Conservation (phyloP, 352 stramenopile species). For the Globisporangium irregulare region DNA sequence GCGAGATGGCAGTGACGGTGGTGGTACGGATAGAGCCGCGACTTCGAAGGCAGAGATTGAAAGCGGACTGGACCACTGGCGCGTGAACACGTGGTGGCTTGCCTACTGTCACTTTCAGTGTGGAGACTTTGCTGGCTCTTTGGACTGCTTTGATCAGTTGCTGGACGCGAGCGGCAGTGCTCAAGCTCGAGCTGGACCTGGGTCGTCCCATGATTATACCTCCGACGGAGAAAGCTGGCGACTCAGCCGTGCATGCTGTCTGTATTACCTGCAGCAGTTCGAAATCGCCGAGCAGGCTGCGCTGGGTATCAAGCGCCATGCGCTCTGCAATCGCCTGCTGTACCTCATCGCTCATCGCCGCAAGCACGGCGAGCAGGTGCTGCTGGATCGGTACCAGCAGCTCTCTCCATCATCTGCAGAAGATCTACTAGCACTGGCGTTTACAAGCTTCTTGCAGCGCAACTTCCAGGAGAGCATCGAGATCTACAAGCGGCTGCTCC, state of each 20-base stretch:
- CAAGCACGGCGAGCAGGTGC: slow-evolving; percentile 66
- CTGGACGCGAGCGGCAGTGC: slow-evolving; percentile 21
- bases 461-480: slow-evolving; percentile 69
- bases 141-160: slow-evolving; percentile 51
- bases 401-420: slow-evolving; percentile 26
- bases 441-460: slow-evolving; percentile 37
- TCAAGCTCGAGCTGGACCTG: slow-evolving; percentile 3
- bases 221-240: slow-evolving; percentile 36
- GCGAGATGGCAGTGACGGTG: neutral
- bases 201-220: neutral
- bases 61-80: slow-evolving; percentile 13
- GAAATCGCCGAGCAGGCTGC: slow-evolving; percentile 51
- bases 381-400: slow-evolving; percentile 77
- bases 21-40: too few species aligned
- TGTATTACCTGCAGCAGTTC: slow-evolving; percentile 46
- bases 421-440: slow-evolving; percentile 46
- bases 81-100: slow-evolving; percentile 54
- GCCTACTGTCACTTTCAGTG: slow-evolving; percentile 72
- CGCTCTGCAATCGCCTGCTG: slow-evolving; percentile 52
- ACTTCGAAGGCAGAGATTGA: neutral
- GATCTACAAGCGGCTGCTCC: slow-evolving; percentile 65
- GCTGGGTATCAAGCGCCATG: slow-evolving; percentile 34
- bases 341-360: slow-evolving; percentile 43
- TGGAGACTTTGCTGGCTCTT: slow-evolving; percentile 39
- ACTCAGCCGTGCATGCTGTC: slow-evolving; percentile 50